Base-by-base conservation (phyloP, 2,329 filamentous ascomycete genomes). In the Trichoderma gracile region DNA sequence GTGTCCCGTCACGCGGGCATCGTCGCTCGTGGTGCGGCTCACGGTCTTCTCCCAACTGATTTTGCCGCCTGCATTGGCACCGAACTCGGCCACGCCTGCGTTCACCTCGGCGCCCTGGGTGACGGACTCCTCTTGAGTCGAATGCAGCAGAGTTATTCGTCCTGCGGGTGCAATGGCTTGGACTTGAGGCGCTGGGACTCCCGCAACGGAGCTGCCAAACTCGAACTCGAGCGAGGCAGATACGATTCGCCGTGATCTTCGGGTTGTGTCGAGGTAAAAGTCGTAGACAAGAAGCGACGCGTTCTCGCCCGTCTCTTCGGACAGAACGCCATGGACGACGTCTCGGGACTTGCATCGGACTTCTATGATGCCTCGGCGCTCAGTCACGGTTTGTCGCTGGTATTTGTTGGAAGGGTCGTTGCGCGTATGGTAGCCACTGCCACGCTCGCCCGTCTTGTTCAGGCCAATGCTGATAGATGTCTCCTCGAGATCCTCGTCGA, bases 251-350 rank as follows among this genome's bases (percentile, higher is more conserved):
- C 71, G 67, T 5, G 68, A 68, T 9, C 65, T 61, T 43, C 55
- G 67, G 46, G 64, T 71, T 43, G 71, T 62, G 52, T 73, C 69
- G 17, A 74, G 71, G 21, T 69, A 69, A 42, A 73, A 71, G 23
- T 69, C 54, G 2, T 73, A 63, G 25, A 73, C 66, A 8, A 74
- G 57, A 2, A 74, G 62, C 2, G 71, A 73, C 8, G 67, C 68
- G 42, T 54, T 67, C 0, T 63, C 69, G 19, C 50, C 64, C 21
- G 69, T 66, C 6, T 71, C 68, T 1, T 66, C 58, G 14, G 52
- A 59, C 47, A 71, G 63, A 6, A 67, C 53, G 9, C 72, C 72
- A 42, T 74, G 71, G 15, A 72, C 66, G 17, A 74, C 59, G 25
- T 74, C 71, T 17, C 69, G 49, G 30, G 68, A 64, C 9, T 68